Evolutionary conservation across 192 early-diverging fungal genomes (phyloP), one percentile per base, ranked within the genome.

Genomic region (Coemansia sp.): DNA sequence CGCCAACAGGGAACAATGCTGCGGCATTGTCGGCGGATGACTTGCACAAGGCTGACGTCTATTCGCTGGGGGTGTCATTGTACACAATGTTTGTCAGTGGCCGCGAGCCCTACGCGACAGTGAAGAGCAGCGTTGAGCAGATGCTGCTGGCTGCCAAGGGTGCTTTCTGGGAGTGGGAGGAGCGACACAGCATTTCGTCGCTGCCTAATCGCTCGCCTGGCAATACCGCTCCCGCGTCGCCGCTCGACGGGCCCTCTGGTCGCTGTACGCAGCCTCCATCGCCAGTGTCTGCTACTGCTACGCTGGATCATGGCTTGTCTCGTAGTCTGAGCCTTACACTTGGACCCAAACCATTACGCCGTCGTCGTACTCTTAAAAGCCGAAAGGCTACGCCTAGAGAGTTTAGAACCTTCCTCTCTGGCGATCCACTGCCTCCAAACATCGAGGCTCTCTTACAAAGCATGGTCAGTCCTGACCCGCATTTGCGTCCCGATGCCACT

Each of bases 91-190:
- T 87, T 70, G 71, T 90, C 62, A 84, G 81, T 40, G 89, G 86
- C 0, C 78, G 79, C 24, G 87, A 88, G 55, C 89, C 89, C 0
- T 90, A 86, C 62, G 78, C 83, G 61, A 81, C 79, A 18, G 73
- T 87, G 15, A 86, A 87, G 62, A 87, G 82, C 58, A 71, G 80
- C n/a, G 79, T 89, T 11, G 89, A 90, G 75, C 86, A 88, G 76
- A 85, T 90, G 73, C 82, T 88, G 18, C 71, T 85, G 66, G 85
- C 88, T 22, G 75, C 80, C 11, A 88, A 83, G 65, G 89, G 89
- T 46, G 89, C 87, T 6, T 90, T 90, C 64, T 90, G 89, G 89
- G 75, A 82, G 22, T 88, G 84, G 81, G 89, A 89, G 72, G 78
- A 85, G 65, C 74, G 79, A 1, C 74, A 85, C 31, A 71, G 64